Evolutionary conservation across 352 stramenopile species (phyloP).

Genomic region (Globisporangium paddicum): DNA sequence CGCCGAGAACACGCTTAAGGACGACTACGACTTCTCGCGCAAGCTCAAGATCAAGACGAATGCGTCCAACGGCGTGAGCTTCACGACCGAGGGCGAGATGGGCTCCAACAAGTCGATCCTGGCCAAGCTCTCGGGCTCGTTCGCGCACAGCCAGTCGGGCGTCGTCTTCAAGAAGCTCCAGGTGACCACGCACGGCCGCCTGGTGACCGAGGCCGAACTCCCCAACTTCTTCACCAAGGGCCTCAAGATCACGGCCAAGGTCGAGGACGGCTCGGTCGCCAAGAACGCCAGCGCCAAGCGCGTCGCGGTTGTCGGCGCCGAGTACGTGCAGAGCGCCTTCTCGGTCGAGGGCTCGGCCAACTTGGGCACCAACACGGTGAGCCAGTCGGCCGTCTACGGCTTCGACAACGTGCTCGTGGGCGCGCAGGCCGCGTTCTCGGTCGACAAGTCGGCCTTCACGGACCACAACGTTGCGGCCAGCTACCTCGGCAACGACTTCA

Average conservation of each 20-base stretch:
- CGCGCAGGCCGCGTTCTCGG: conserved; percentile 65
- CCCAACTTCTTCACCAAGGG: conserved; percentile 75
- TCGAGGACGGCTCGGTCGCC: conserved; percentile 73
- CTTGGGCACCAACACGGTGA: conserved; percentile 48
- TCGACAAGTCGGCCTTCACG: conserved; percentile 78
- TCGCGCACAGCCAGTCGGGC: conserved; percentile 54
- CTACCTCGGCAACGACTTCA: conserved; percentile 76
- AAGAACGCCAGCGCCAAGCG: conserved; percentile 79
- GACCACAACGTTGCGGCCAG: conserved; percentile 82
- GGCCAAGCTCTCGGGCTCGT: conserved; percentile 72
- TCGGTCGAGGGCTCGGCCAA: conserved; percentile 59
- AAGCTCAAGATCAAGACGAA: conserved; percentile 92
- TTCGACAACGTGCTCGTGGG: conserved; percentile 78
- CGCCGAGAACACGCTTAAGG: conserved; percentile 76
- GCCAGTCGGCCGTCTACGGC: conserved; percentile 65
- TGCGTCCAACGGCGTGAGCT: conserved; percentile 76
- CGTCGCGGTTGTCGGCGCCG: conserved; percentile 66
- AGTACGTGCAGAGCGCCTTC: conserved; percentile 68
- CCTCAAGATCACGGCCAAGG: conserved; percentile 81
- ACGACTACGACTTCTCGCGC: conserved; percentile 89
- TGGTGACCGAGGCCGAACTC: conserved; percentile 75
- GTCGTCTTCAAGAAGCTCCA: conserved; percentile 87
- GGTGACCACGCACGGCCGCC: conserved; percentile 73
- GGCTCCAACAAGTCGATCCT: conserved; percentile 85
- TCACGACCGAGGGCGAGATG: conserved; percentile 86